A percentile compares a stretch with the other conserved stretches of the same genome.
Conservation (phyloP, 805 yeast species). For the Cyberlindnera japonica region DNA sequence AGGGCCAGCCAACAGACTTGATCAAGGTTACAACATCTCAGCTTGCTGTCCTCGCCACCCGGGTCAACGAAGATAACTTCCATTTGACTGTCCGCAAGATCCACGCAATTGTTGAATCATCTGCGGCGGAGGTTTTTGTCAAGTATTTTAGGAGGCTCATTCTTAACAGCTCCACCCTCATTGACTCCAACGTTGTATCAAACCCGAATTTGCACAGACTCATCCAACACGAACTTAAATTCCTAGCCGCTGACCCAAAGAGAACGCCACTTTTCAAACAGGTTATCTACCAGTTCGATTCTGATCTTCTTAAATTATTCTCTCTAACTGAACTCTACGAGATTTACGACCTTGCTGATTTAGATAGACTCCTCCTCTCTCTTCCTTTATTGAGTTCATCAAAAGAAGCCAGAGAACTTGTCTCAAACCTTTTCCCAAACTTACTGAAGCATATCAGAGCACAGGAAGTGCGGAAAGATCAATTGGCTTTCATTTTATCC, state of each 20-base stretch:
- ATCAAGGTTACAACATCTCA: constrained; percentile 46
- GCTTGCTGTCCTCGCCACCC: constrained; percentile 46
- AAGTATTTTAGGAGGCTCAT: constrained; percentile 32
- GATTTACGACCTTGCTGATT: constrained; percentile 21
- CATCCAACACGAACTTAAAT: constrained; percentile 25
- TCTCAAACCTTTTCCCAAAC: constrained; percentile 13
- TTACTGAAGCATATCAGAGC: constrained; percentile 9
- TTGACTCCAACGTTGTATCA: constrained; percentile 21
- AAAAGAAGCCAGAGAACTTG: constrained; percentile 12
- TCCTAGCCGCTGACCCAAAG: constrained; percentile 17
- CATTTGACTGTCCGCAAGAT: constrained; percentile 41
- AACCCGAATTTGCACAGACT: constrained; percentile 19
- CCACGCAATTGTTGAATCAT: constrained; percentile 39
- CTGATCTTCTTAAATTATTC: constrained; percentile 29
- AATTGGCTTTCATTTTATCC: not conserved
- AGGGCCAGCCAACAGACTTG: constrained; percentile 20
- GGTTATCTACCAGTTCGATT: constrained; percentile 21
- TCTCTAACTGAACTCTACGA: constrained; percentile 32
- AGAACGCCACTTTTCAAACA: constrained; percentile 9
- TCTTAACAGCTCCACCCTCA: constrained; percentile 29
- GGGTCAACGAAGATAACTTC: constrained; percentile 40
- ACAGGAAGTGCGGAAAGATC: not conserved
- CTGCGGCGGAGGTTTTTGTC: constrained; percentile 31
- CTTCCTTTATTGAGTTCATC: not conserved
- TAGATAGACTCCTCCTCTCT: constrained; percentile 19